These are phyloP conservation scores for Cercophora scortea DNA, from an alignment of 495 filamentous ascomycete species.

Conservation along the genomic window DNA sequence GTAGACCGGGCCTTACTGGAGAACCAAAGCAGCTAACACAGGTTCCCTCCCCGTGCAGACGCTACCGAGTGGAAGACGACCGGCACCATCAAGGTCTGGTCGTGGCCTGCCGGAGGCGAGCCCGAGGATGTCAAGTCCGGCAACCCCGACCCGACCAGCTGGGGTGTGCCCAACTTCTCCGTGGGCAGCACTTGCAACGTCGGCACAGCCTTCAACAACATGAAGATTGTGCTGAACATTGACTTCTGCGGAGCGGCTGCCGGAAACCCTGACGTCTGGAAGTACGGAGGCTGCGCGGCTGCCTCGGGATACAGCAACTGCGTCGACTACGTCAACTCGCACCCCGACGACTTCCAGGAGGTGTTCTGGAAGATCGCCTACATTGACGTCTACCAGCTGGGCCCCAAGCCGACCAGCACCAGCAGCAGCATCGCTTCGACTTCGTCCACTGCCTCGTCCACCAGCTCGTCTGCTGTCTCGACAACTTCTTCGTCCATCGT, in stretches of 20 bases:
- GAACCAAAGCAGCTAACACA: too few relatives aligned
- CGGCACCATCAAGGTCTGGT: slow-evolving; percentile 60
- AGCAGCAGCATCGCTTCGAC: slow-evolving; percentile 26
- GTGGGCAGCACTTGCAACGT: slow-evolving; percentile 36
- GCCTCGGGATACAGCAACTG: slow-evolving; percentile 31
- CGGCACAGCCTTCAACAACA: slow-evolving; percentile 33
- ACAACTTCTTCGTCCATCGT: slow-evolving; percentile 5
- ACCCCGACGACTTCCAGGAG: slow-evolving; percentile 47
- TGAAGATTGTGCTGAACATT: slow-evolving; percentile 41
- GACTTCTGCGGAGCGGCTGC: slow-evolving; percentile 43
- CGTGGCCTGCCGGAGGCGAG: slow-evolving; percentile 52
- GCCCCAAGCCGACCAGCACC: slow-evolving; percentile 21
- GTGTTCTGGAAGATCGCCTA: slow-evolving; percentile 49
- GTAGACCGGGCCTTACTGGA: too few relatives aligned
- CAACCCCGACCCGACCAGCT: slow-evolving; percentile 52
- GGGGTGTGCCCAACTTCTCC: slow-evolving; percentile 59
- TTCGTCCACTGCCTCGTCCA: not conserved
- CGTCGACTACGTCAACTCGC: slow-evolving; percentile 47
- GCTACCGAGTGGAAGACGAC: slow-evolving; percentile 64
- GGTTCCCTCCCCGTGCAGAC: slow-evolving; percentile 16
- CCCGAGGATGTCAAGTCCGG: slow-evolving; percentile 39
- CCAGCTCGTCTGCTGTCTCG: slow-evolving; percentile 11
- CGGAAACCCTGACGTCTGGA: slow-evolving; percentile 18
- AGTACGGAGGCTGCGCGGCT: slow-evolving; percentile 9
- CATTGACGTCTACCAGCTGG: slow-evolving; percentile 43